These are phyloP conservation scores for Helotiales sp. DNA, from an alignment of 2,329 filamentous ascomycete species.

Conservation along the genomic window DNA sequence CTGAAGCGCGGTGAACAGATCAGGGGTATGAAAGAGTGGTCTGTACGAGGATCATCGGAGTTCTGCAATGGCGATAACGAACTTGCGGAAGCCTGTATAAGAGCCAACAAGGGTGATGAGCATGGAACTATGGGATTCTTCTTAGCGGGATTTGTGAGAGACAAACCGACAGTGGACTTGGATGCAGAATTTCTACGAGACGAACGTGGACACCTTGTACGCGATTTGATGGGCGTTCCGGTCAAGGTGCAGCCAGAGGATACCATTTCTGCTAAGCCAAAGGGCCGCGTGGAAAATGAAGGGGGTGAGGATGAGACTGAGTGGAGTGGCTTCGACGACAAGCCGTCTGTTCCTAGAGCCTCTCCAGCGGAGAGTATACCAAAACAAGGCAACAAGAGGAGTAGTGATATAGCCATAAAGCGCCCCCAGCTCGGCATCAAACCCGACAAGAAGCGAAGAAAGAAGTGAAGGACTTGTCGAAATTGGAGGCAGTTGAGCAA, in stretches of 20 bases:
- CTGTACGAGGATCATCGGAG: slow-evolving; percentile 55
- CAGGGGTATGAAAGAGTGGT: slow-evolving; percentile 74
- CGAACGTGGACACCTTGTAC: slow-evolving; percentile 52
- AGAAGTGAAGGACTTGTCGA: neutral
- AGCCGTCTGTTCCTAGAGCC: neutral
- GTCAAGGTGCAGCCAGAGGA: slow-evolving; percentile 31
- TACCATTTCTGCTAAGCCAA: slow-evolving; percentile 2
- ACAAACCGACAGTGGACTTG: slow-evolving; percentile 8
- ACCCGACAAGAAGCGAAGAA: slow-evolving; percentile 19
- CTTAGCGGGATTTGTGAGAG: slow-evolving; percentile 77
- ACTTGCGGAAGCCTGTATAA: slow-evolving; percentile 73
- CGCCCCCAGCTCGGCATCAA: slow-evolving; percentile 17
- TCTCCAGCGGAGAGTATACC: neutral
- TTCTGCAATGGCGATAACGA: slow-evolving; percentile 50
- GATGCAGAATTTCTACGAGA: slow-evolving; percentile 41
- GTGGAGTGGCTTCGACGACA: slow-evolving; percentile 37
- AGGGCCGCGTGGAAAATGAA: slow-evolving; percentile 15
- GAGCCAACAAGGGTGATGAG: slow-evolving; percentile 78
- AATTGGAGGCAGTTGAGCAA: neutral
- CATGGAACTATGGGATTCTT: slow-evolving; percentile 95
- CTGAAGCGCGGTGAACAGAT: slow-evolving; percentile 72
- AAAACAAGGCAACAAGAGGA: slow-evolving; percentile 9
- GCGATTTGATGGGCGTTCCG: slow-evolving; percentile 42
- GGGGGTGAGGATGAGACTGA: slow-evolving; percentile 39
- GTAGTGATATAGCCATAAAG: neutral